Evolutionary conservation across 192 early-diverging fungal species (phyloP).

Genomic region (Spizellomyces punctatus): DNA sequence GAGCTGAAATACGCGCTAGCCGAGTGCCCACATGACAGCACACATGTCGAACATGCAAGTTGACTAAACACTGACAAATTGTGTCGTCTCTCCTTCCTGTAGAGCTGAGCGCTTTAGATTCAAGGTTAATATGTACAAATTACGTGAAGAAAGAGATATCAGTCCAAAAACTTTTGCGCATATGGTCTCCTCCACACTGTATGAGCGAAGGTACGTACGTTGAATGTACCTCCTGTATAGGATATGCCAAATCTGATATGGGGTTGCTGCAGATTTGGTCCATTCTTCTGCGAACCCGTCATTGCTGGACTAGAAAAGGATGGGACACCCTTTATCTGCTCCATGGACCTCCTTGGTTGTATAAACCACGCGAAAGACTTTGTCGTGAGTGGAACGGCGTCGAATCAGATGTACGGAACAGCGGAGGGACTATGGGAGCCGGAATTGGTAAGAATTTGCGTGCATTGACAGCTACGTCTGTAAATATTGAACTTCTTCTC

Average conservation of each 20-base stretch:
- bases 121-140: conserved; percentile 95
- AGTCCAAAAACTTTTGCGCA: conserved; percentile 90
- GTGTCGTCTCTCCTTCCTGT: neutral
- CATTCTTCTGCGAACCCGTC: conserved; percentile 94
- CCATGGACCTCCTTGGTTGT: conserved; percentile 96
- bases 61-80: too few relatives aligned
- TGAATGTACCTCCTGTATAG: neutral
- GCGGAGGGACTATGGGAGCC: conserved; percentile 98
- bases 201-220: conserved; percentile 74
- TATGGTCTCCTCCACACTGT: conserved; percentile 93
- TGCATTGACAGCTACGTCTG: neutral
- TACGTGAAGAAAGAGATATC: conserved; percentile 95
- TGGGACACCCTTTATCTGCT: conserved; percentile 88
- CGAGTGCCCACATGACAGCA: too few relatives aligned
- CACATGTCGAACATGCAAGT: too few relatives aligned
- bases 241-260: too few relatives aligned
- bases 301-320: conserved; percentile 93
- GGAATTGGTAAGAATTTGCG: conserved; percentile 69
- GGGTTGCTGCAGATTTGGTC: conserved; percentile 75
- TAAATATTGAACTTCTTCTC: neutral
- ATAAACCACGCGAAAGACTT: conserved; percentile 92
- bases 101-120: conserved; percentile 87
- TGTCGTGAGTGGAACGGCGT: conserved; percentile 90
- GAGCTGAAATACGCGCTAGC: too few relatives aligned
- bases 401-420: conserved; percentile 89